A percentile compares a stretch with the other conserved stretches of the same genome.
These are phyloP conservation scores for Boechera stricta DNA, from an alignment of 345 rosid genomes.

Conservation along the genomic window DNA sequence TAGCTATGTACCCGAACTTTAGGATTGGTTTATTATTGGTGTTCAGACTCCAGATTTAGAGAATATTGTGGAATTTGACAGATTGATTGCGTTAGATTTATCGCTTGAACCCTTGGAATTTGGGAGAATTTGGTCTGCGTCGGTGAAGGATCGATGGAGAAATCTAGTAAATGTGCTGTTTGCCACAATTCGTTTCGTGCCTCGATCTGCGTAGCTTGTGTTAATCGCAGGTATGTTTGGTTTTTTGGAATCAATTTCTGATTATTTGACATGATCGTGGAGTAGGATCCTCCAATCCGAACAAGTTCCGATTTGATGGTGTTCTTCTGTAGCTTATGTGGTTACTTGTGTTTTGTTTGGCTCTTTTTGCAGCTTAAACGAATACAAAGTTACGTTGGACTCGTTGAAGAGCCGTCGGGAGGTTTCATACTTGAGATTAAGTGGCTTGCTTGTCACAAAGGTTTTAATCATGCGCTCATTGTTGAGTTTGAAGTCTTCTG, in stretches of 20 bases:
- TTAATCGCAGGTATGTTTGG: conserved; percentile 68
- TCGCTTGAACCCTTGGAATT: neutral
- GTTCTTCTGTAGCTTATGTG: conserved; percentile 1
- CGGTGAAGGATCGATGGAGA: conserved; percentile 51
- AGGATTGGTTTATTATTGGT: neutral
- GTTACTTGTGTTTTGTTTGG: conserved; percentile 1
- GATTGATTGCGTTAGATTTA: conserved; percentile 16
- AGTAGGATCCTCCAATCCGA: neutral
- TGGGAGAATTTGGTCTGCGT: conserved; percentile 16
- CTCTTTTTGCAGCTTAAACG: conserved; percentile 59
- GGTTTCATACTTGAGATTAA: conserved; percentile 57
- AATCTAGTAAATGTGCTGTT: conserved; percentile 60
- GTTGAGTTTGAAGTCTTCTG: conserved; percentile 17
- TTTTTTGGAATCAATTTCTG: neutral
- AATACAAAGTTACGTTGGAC: conserved; percentile 56
- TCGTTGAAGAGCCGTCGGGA: conserved; percentile 67
- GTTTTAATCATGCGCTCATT: conserved; percentile 47
- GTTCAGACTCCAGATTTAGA: neutral
- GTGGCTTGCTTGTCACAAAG: conserved; percentile 72
- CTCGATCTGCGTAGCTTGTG: conserved; percentile 76
- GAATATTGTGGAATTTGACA: neutral
- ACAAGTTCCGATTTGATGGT: neutral
- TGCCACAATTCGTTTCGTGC: conserved; percentile 70
- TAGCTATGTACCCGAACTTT: neutral
- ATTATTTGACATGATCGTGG: neutral